Evolutionary conservation across 306 rosid species (phyloP), one percentile per base, ranked within the genome.

Genomic region (Acacia confusa): DNA sequence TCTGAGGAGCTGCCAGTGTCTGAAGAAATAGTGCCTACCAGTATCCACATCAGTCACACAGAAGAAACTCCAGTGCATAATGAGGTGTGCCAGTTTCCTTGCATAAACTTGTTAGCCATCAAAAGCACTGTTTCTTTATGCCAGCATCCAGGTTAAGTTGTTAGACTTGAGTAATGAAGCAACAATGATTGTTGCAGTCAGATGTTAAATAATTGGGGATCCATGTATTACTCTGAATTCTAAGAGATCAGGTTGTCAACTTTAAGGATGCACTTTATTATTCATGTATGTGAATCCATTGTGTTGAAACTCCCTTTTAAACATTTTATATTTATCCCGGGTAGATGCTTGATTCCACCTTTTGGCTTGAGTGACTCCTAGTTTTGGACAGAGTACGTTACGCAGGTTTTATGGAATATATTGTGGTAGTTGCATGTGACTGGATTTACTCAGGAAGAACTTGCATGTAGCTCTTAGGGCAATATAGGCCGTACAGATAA

Each of bases 41-140:
- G 38, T n/a, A 9, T n/a, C 52, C 50, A 4, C 13, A 10, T 41
- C 38, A 70, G n/a, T 82, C 84, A 69, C 45, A 22, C 71, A 41
- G 74, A 78, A 70, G 24, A 80, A 43, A 74, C 90, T 47, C 38
- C 86, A 71, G 79, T 68, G 74, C 41, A 17, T 47, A 81, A 83
- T 43, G 87, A 80, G 79, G 94, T 94, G 78, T 74, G 58, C 40
- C 2, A 38, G 22, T 60, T 52, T 76, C 76, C 80, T 47, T 76
- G 27, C 76, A 78, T 81, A 67, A 20, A 79, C 47, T 74, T 19
- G 11, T 84, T 36, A 61, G 68, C 74, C 52, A 77, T 30, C 60
- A 27, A 32, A 63, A 74, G 7, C 10, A 24, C 41, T 20, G 72
- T 67, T 48, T 70, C 38, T 41, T 44, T 44, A 44, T 24, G 63